phyloP scores from a whole-genome alignment of 2,329 filamentous ascomycete genomes.

The Monilinia fructicola region DNA sequence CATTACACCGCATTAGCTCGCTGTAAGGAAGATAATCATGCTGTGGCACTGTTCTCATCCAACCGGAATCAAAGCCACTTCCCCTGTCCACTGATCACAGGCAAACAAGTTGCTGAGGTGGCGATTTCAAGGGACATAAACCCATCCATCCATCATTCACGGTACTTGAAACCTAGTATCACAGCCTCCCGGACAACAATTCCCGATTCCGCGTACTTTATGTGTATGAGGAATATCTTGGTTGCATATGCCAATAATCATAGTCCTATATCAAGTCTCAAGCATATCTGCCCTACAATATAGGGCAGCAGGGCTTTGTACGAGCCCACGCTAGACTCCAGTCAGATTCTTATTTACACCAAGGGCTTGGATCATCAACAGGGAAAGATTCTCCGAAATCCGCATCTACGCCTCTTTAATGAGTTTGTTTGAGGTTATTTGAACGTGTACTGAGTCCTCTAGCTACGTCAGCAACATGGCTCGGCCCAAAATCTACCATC shows the following conservation, averaged over 20 bases:
- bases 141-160: conserved; percentile 5
- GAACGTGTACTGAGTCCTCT: background rate
- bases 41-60: background rate
- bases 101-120: conserved; percentile 4
- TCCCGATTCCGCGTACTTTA: conserved; percentile 4
- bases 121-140: background rate
- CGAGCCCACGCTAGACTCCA: background rate
- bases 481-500: background rate
- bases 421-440: background rate
- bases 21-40: conserved; percentile 4
- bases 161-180: background rate
- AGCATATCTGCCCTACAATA: background rate
- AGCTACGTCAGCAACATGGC: background rate
- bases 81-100: conserved; percentile 4
- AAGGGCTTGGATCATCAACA: too few relatives aligned
- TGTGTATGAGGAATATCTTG: background rate
- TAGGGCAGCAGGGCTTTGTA: background rate
- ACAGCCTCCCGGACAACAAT: background rate
- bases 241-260: conserved; percentile 6
- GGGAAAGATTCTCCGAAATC: background rate
- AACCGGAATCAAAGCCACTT: conserved; percentile 12
- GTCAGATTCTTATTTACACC: background rate
- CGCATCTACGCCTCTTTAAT: background rate
- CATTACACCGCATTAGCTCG: conserved; percentile 20
- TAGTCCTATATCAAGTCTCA: background rate